Evolutionary conservation across 148 eudicot genomes (phyloP).

Genomic region (Arbutus unedo): DNA sequence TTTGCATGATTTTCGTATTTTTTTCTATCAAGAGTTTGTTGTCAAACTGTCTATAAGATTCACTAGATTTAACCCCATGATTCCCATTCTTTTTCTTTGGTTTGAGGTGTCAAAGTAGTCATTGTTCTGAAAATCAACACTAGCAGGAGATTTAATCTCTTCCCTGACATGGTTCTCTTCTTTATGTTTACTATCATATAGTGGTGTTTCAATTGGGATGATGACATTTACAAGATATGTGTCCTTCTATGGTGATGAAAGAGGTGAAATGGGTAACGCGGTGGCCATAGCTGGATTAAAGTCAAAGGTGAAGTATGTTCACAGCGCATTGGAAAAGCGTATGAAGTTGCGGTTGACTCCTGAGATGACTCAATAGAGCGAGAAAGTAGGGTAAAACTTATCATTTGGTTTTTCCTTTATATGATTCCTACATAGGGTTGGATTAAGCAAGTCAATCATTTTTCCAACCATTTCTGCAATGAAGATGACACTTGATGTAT

Average conservation of each 20-base stretch:
- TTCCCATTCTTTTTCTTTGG: not conserved
- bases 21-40: not conserved
- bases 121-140: not conserved
- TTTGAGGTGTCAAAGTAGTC: not conserved
- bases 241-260: constrained; percentile 93
- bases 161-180: not conserved
- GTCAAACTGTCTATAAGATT: not conserved
- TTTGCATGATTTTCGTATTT: too few relatives aligned
- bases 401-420: not conserved
- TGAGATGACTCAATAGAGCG: constrained; percentile 86
- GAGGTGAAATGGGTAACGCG: constrained; percentile 96
- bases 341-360: constrained; percentile 92
- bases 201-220: not conserved
- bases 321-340: constrained; percentile 74
- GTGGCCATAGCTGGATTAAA: constrained; percentile 86
- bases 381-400: constrained; percentile 78
- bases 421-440: not conserved
- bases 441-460: too few relatives aligned
- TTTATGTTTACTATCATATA: not conserved
- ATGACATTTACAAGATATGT: constrained; percentile 32
- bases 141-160: too few relatives aligned
- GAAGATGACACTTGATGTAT: too few relatives aligned
- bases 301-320: constrained; percentile 86
- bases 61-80: not conserved
- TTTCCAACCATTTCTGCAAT: too few relatives aligned